phyloP scores from a whole-genome alignment of 169 alveolate genomes.

The Plasmodium chabaudi region DNA sequence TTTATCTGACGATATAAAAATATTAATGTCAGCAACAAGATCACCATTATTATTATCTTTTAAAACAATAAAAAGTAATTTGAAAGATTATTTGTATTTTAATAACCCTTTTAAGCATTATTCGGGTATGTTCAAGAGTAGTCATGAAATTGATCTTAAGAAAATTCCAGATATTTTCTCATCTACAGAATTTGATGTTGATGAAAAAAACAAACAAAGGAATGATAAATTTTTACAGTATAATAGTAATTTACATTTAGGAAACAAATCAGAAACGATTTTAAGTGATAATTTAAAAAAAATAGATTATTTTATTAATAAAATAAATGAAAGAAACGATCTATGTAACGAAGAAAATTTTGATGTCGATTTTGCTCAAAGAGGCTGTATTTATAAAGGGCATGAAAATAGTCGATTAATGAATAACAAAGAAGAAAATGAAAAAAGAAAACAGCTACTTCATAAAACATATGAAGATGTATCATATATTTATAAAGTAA shows the following conservation, averaged over 20 bases:
- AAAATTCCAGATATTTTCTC: background rate
- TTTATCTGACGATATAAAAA: conserved; percentile 48
- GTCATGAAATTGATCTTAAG: background rate
- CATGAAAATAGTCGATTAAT: background rate
- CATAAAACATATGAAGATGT: conserved; percentile 13
- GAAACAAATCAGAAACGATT: background rate
- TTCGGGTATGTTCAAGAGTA: background rate
- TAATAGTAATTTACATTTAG: background rate
- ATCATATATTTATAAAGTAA: conserved; percentile 87
- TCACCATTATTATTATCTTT: conserved; percentile 48
- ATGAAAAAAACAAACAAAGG: too few species aligned
- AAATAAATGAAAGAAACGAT: background rate
- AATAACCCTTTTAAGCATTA: background rate
- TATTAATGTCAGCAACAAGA: conserved; percentile 72
- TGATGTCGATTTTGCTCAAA: background rate
- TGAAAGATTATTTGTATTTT: background rate
- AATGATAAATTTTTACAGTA: background rate
- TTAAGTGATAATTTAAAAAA: background rate
- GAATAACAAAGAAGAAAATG: background rate
- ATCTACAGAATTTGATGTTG: background rate
- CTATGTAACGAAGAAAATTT: background rate
- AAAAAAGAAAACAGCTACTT: background rate
- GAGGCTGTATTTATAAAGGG: background rate
- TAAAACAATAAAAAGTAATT: background rate
- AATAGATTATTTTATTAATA: background rate